Evolutionary conservation across 2,329 filamentous ascomycete species (phyloP).

Genomic region (Stromatinia cepivora): DNA sequence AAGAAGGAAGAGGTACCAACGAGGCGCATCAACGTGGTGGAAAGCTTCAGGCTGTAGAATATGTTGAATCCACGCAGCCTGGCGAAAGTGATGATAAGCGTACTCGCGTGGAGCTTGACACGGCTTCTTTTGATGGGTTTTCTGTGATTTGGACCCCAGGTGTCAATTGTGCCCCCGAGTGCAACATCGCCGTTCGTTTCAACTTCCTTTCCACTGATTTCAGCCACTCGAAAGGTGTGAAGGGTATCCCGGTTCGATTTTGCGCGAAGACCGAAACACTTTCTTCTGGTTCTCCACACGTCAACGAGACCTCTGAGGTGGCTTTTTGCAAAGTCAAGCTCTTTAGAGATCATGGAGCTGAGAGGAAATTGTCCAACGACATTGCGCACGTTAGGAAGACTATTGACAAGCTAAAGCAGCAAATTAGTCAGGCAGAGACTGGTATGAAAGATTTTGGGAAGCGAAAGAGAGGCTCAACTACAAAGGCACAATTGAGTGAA

Average conservation of each 20-base stretch:
- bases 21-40: constrained; percentile 93
- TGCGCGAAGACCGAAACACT: constrained; percentile 85
- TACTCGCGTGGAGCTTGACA: constrained; percentile 69
- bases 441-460: constrained; percentile 68
- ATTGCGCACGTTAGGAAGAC: constrained; percentile 93
- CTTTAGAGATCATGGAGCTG: constrained; percentile 92
- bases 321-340: constrained; percentile 97
- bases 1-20: constrained; percentile 91
- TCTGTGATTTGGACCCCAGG: constrained; percentile 85
- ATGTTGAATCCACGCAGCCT: constrained; percentile 67
- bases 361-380: constrained; percentile 92
- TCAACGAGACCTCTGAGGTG: constrained; percentile 63
- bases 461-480: constrained; percentile 57
- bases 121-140: constrained; percentile 88
- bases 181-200: constrained; percentile 87
- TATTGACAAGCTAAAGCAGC: constrained; percentile 93
- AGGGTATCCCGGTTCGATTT: constrained; percentile 90
- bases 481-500: constrained; percentile 48
- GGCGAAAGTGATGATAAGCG: constrained; percentile 64
- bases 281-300: constrained; percentile 51
- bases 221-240: constrained; percentile 97
- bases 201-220: constrained; percentile 99
- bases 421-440: constrained; percentile 76
- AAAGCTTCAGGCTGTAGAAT: constrained; percentile 92
- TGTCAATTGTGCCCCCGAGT: constrained; percentile 67